phyloP scores from a whole-genome alignment of 371 early-diverging fungal genomes.

The Choanephora cucurbitarum region DNA sequence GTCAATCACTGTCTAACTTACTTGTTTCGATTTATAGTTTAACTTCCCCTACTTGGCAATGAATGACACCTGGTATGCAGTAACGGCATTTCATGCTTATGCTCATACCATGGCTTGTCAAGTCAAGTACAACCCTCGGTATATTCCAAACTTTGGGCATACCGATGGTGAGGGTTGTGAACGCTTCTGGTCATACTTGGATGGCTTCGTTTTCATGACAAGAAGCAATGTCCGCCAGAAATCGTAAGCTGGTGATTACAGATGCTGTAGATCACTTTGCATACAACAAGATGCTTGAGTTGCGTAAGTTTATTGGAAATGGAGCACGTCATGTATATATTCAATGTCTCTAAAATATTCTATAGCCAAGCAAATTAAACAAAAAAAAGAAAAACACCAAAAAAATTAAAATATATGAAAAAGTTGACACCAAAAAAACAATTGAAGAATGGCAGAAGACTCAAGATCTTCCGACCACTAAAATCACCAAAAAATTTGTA shows the following conservation, averaged over 20 bases:
- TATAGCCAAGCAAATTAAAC: too few species aligned
- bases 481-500: too few species aligned
- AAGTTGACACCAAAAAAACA: too few species aligned
- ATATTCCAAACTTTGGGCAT: conserved; percentile 4
- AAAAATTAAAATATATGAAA: too few species aligned
- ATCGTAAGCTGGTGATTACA: not conserved
- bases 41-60: not conserved
- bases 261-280: not conserved
- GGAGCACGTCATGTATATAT: too few species aligned
- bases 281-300: not conserved
- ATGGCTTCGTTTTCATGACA: not conserved
- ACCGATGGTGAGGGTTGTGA: conserved; percentile 12
- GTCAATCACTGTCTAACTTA: too few species aligned
- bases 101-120: conserved; percentile 12
- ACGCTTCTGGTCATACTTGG: conserved; percentile 10
- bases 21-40: not conserved
- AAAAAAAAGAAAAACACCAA: too few species aligned
- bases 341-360: too few species aligned
- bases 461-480: too few species aligned
- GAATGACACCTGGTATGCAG: not conserved
- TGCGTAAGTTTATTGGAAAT: too few species aligned
- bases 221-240: conserved; percentile 1
- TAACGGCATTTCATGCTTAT: conserved; percentile 12
- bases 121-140: conserved; percentile 11
- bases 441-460: too few species aligned